Evolutionary conservation across 768 basidiomycete genomes (phyloP).

Genomic region (Strobilomyces confusus): DNA sequence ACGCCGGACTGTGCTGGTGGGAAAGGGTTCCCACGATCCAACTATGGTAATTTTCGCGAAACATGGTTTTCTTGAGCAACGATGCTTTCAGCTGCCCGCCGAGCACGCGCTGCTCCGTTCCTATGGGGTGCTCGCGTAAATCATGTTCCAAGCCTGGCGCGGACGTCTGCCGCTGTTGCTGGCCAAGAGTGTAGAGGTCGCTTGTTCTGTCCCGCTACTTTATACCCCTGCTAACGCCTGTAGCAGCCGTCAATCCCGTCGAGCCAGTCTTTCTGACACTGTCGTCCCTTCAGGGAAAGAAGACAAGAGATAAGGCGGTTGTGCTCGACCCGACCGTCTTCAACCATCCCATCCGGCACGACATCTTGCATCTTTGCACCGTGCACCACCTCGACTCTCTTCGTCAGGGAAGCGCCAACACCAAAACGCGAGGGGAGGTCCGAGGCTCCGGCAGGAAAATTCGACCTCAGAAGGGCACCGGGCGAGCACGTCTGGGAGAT

Average conservation of each 20-base stretch:
- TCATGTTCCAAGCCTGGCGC: conserved; percentile 2
- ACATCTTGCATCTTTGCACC: conserved; percentile 91
- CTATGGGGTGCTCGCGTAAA: neutral
- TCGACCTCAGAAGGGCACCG: conserved; percentile 87
- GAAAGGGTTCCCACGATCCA: conserved; percentile 23
- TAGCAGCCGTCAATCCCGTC: conserved; percentile 35
- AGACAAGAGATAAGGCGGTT: conserved; percentile 46
- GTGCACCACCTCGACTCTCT: conserved; percentile 83
- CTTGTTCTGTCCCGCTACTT: conserved; percentile 4
- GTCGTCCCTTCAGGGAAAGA: conserved; percentile 48
- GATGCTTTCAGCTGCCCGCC: conserved; percentile 20
- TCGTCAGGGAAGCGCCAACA: conserved; percentile 88
- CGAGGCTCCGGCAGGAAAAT: conserved; percentile 87
- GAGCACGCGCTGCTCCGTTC: conserved; percentile 2
- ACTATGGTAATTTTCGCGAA: conserved; percentile 14
- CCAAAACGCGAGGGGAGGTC: conserved; percentile 90
- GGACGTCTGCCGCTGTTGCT: conserved; percentile 5
- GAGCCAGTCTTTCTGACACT: conserved; percentile 60
- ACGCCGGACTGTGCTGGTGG: neutral
- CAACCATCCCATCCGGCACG: conserved; percentile 80
- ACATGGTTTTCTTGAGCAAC: neutral
- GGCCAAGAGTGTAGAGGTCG: conserved; percentile 17
- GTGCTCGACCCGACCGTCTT: conserved; percentile 81
- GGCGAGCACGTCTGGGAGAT: conserved; percentile 87
- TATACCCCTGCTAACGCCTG: conserved; percentile 5